Evolutionary conservation across 108 stramenopile species (phyloP), one percentile per base, ranked within the genome.

Genomic region (Pseudonitzschia multiseries): DNA sequence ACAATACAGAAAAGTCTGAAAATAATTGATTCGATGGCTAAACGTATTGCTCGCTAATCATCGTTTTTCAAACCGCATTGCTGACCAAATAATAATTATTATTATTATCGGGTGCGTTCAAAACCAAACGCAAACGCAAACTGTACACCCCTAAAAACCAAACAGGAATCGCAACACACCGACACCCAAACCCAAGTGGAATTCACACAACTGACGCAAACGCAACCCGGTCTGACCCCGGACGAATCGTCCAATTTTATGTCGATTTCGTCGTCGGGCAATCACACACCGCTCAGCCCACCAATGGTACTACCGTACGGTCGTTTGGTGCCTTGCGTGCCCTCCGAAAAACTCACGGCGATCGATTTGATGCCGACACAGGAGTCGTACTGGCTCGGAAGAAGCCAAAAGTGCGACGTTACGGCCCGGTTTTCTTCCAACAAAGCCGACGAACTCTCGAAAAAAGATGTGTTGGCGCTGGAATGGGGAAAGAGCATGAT

Each of bases 401-500:
- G 76, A 9, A 72, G 61, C 48, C 21, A 65, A 52, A 89, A 88
- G 74, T 83, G 81, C 65, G 77, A 86, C 64, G 70, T 84, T 56
- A 41, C 70, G 36, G 44, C 65, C 22, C 66, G 29, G 26, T 42
- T 15, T 28, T 10, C 57, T 70, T 53, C 52, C 65, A 27, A 69
- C 31, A 65, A 41, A 42, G 70, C 51, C 4, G 2, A 14, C 14
- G 31, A 80, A 43, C 51, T 65, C 10, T 69, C 64, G 36, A 81
- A 73, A 41, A 72, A 62, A 64, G 75, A 73, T 40, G 17, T 41
- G 29, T 15, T 53, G 2, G 61, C 77, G 63, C 67, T 80, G 44
- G 83, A 83, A 52, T 87, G 87, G 79, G 86, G 84, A 22, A 86
- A 92, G 60, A 77, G 84, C 53, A 83, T 87, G 74, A 87, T 95